Conservation (phyloP, 2,329 filamentous ascomycete species). For the Tolypocladium tropicale region DNA sequence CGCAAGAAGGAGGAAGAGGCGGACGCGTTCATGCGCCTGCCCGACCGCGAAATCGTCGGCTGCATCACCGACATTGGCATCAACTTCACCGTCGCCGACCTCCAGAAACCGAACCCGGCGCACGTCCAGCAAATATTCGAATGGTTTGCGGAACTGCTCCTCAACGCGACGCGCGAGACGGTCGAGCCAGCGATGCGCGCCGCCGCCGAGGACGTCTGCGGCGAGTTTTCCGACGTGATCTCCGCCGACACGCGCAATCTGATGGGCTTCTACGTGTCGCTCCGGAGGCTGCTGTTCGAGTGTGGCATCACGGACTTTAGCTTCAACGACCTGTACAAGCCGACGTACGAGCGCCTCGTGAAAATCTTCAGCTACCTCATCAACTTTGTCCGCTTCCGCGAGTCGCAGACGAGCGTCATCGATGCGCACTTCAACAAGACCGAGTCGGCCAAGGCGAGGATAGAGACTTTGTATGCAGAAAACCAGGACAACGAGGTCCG, state of each 20-base stretch:
- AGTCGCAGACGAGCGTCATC: conserved; percentile 81
- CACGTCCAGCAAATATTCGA: conserved; percentile 97
- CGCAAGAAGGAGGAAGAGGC: conserved; percentile 51
- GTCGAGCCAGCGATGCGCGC: conserved; percentile 93
- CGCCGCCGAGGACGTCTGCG: conserved; percentile 77
- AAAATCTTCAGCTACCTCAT: conserved; percentile 98
- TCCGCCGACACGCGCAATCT: conserved; percentile 83
- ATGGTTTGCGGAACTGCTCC: conserved; percentile 89
- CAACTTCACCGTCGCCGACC: conserved; percentile 72
- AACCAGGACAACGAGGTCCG: conserved; percentile 81
- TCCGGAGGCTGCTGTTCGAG: conserved; percentile 70
- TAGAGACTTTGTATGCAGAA: conserved; percentile 73
- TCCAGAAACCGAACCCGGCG: conserved; percentile 87
- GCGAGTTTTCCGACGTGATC: conserved; percentile 74
- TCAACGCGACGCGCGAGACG: conserved; percentile 87
- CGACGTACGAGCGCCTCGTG: conserved; percentile 79
- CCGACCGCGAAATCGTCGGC: conserved; percentile 76
- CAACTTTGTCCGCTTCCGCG: conserved; percentile 96
- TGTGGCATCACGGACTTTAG: conserved; percentile 92
- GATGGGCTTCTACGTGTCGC: conserved; percentile 87
- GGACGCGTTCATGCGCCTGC: conserved; percentile 49
- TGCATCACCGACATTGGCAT: conserved; percentile 98
- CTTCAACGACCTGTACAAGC: conserved; percentile 84
- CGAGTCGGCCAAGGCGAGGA: conserved; percentile 75
- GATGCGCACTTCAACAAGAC: conserved; percentile 90